Evolutionary conservation across 331 rosid genomes (phyloP), one percentile per base, ranked within the genome.

Genomic region (Telfairia occidentalis): DNA sequence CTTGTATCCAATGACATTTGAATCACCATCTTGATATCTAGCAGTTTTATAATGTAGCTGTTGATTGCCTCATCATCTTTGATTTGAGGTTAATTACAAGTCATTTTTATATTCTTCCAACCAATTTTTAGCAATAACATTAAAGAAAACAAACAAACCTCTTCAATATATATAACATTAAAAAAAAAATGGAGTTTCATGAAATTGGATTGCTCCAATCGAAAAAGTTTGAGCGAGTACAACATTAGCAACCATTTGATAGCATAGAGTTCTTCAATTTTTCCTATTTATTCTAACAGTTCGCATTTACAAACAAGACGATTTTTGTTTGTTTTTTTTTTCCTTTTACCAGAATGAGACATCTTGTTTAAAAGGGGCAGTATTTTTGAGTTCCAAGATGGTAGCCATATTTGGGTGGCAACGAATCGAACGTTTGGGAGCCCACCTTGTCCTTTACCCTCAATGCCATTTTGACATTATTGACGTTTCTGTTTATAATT

Each of bases 361-460:
- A 9, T 78, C n/a, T 2, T 23, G 32, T 77, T 42, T 70, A 3
- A 37, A 24, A 24, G 18, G 18, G 32, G 16, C 67, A 29, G 42
- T 16, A 59, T 21, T 40, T 49, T 45, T 15, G 57, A 70, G 57
- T 43, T 7, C 16, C 0, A 45, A 45, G 23, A 70, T 66, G 73
- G 34, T 1, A 48, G 26, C 26, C 57, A 9, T 23, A 23, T 24
- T 23, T 67, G 37, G 52, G 74, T 26, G 57, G 57, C 57, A 26
- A 24, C 67, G 30, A 16, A 70, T 45, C 26, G 57, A 46, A 46
- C 75, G 58, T 70, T 45, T 43, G 55, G 74, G 53, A 66, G 74
- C 74, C 73, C 30, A 24, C 38, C 13, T 43, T 42, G 52, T 19
- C 76, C 43, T 71, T 48, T 46, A 46, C 46, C 19, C 35, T 67